Percentiles rank a stretch among this genome's conserved stretches.
Conservation (phyloP, 2,329 filamentous ascomycete species). For the Ceratocystis colombiana region DNA sequence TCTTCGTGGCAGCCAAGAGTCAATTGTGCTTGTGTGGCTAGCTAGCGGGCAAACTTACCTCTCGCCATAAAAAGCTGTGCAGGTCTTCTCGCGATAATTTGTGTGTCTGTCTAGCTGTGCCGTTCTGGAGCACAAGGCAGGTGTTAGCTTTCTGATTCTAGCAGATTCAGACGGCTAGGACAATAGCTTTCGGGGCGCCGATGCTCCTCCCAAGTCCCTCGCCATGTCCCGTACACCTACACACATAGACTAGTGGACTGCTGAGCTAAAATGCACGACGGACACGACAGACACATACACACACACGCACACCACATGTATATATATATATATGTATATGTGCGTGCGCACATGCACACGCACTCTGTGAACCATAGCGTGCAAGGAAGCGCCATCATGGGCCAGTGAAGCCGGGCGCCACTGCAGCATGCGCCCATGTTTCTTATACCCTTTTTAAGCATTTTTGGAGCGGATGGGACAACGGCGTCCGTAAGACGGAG, state of each 20-base stretch:
- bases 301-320: not conserved
- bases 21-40: no score
- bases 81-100: conserved; percentile 3
- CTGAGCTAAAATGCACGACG: not conserved
- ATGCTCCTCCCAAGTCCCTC: not conserved
- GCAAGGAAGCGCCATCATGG: not conserved
- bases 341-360: not conserved
- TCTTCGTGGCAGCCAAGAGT: not conserved
- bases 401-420: not conserved
- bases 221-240: not conserved
- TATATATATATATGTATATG: no score
- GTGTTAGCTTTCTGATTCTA: not conserved
- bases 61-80: conserved; percentile 16
- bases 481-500: no score
- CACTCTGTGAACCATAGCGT: not conserved
- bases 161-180: not conserved
- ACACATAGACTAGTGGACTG: conserved; percentile 1
- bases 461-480: not conserved
- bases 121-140: not conserved
- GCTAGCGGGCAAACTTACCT: conserved; percentile 9
- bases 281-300: no score
- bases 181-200: not conserved
- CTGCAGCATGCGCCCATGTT: not conserved
- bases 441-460: not conserved
- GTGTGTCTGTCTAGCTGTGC: conserved; percentile 3